Percentiles rank a stretch among this genome's conserved stretches.
phyloP scores from a whole-genome alignment of 176 grass and related monocot species.

The Bonia amplexicaulis region DNA sequence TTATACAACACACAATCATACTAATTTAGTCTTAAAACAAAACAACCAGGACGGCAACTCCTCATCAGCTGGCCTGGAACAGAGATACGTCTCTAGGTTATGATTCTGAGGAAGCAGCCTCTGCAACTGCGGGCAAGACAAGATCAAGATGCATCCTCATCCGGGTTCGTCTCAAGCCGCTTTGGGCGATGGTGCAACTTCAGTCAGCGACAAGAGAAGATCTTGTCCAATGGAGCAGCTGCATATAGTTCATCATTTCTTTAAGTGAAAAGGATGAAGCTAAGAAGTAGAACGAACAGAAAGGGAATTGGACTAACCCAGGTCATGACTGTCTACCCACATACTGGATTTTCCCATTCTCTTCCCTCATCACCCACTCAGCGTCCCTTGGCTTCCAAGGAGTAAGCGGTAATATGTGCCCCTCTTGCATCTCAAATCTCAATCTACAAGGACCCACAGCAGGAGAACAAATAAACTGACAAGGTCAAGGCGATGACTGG shows the following conservation, averaged over 20 bases:
- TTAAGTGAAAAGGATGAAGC: background rate
- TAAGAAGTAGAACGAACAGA: background rate
- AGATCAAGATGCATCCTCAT: background rate
- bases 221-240: background rate
- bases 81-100: background rate
- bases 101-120: background rate
- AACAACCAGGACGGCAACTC: background rate
- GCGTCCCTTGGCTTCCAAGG: background rate
- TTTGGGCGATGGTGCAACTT: background rate
- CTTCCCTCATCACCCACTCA: background rate
- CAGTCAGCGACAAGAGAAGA: background rate
- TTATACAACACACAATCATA: conserved; percentile 21
- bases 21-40: background rate
- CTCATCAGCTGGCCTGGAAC: background rate
- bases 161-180: background rate
- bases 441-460: background rate
- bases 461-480: background rate
- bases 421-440: background rate
- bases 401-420: background rate
- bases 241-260: background rate
- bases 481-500: background rate
- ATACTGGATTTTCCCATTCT: background rate
- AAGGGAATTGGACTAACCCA: conserved; percentile 6
- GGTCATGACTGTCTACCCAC: background rate
- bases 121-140: background rate